Evolutionary conservation across 306 rosid genomes (phyloP).

Genomic region (Trifolium dubium): DNA sequence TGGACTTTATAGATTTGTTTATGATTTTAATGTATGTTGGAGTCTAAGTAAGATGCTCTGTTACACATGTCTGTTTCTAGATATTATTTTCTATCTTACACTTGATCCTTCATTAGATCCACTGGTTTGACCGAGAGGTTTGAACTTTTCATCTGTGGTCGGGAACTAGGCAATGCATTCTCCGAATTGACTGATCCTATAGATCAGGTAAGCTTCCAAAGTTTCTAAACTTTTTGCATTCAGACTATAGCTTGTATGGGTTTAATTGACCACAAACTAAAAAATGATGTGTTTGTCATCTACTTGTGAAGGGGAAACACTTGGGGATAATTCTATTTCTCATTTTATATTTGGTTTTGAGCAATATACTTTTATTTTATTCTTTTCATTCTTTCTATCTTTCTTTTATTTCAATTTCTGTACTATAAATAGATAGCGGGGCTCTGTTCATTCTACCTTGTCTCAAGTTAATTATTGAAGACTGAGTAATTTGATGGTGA

Average conservation of each 20-base stretch:
- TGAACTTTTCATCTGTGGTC: conserved; percentile 96
- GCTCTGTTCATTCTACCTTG: no score
- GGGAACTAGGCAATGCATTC: conserved; percentile 97
- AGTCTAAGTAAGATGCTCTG: no score
- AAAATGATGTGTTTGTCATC: conserved; percentile 22
- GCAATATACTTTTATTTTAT: no score
- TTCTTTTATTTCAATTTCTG: no score
- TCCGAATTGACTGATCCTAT: conserved; percentile 96
- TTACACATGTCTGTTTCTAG: conserved; percentile 7
- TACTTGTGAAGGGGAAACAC: no score
- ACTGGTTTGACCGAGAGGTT: conserved; percentile 89
- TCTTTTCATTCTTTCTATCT: no score
- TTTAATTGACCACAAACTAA: conserved; percentile 17
- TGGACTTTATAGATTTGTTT: no score
- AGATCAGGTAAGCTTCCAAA: conserved; percentile 75
- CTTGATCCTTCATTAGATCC: conserved; percentile 55
- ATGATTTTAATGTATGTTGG: no score
- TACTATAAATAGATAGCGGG: no score
- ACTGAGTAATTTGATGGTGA: conserved; percentile 18
- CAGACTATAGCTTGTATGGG: conserved; percentile 9
- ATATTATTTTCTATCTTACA: conserved; percentile 38
- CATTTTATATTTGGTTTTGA: no score
- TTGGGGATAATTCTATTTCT: no score
- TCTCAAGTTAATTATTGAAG: no score
- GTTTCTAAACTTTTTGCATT: conserved; percentile 11